phyloP scores from a whole-genome alignment of 768 basidiomycete species.

The Cyathus striatus region DNA sequence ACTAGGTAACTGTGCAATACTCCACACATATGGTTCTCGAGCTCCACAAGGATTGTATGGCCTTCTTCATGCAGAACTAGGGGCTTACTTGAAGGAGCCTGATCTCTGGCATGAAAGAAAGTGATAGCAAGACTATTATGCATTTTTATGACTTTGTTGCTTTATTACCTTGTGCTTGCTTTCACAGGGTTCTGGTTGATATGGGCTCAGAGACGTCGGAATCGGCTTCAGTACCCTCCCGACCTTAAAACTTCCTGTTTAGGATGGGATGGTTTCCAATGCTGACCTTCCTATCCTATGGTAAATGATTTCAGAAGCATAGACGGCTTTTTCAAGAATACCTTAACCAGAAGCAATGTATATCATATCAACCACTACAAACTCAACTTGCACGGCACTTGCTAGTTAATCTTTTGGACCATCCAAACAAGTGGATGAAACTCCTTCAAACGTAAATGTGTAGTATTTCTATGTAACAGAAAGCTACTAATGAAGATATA shows the following conservation, averaged over 20 bases:
- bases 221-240: conserved; percentile 15
- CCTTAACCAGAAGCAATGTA: background rate
- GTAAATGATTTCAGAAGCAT: conserved; percentile 1
- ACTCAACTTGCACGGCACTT: background rate
- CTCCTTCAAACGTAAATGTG: conserved; percentile 20
- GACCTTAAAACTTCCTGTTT: conserved; percentile 10
- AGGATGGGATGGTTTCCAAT: background rate
- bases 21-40: too few species aligned
- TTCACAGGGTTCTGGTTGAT: too few species aligned
- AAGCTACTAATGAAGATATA: background rate
- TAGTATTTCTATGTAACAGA: conserved; percentile 6
- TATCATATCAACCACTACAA: background rate
- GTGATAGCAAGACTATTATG: too few species aligned
- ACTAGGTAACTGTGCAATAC: too few species aligned
- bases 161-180: too few species aligned
- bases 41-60: too few species aligned
- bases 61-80: too few species aligned
- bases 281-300: background rate
- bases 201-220: too few species aligned
- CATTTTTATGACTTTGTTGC: too few species aligned
- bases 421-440: conserved; percentile 6
- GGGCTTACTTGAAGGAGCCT: too few species aligned
- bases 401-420: background rate
- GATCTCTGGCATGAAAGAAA: too few species aligned
- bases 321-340: background rate